Base-by-base conservation (phyloP, 2,329 filamentous ascomycete genomes). In the Alternaria solani region DNA sequence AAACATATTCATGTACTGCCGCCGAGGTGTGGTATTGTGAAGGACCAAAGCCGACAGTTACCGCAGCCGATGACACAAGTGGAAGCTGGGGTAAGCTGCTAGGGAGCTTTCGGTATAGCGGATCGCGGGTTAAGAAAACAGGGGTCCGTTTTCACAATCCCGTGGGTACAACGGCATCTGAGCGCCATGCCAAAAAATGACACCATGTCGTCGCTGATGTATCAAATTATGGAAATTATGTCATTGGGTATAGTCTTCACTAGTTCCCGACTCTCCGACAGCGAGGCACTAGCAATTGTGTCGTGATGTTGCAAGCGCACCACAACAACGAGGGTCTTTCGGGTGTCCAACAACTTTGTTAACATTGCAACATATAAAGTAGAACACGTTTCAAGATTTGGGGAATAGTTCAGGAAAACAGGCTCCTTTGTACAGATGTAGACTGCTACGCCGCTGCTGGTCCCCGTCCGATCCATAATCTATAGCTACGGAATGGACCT, bases 401-500 rank as follows among this genome's bases (percentile, higher is more conserved):
- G 32, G 16, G 12, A 6, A 5, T 16, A 7, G 6, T 12, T 2
- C 32, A 16, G 32, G 2, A 16, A 16, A 36, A 36, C 12, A 36
- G 14, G 32, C 32, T 36, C 7, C 12, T 36, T 36, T 14, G 32
- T 32, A 47, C 26, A n/a, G 34, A 20, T 36, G 44, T 16, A 41
- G 11, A 14, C 14, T 52, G 8, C 38, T 36, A 55, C 14, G n/a
- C 48, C 52, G 77, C 78, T 16, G 77, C 78, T 18, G 76, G 78
- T 1, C 78, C 76, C 28, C 73, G 69, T 7, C 76, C 77, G 55
- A 80, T 71, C 71, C 75, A 78, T 2, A 76, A 51, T 26, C 72
- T 66, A 53, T 74, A 80, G 30, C 72, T 76, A 48, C 76, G 62
- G 51, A 80, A 81, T 0, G 78, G 78, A 1, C 78, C 77, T 41